Evolutionary conservation across 345 rosid species (phyloP), one percentile per base, ranked within the genome.

Genomic region (Reutealis trisperma): DNA sequence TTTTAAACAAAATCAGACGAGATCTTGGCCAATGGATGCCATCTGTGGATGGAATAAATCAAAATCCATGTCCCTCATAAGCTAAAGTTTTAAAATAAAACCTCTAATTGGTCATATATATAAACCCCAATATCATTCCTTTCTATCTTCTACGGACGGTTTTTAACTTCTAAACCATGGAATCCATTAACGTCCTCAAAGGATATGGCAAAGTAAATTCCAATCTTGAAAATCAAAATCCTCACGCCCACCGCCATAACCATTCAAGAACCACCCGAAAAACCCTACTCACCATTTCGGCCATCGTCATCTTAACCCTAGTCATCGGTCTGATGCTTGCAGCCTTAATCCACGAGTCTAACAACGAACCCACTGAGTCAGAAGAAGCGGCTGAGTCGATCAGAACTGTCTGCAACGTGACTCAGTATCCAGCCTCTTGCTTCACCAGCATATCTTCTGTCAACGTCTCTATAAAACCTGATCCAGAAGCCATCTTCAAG

Each of bases 161-260:
- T 27, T 22, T 9, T 3, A 49, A 49, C n/a, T n/a, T n/a, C n/a
- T n/a, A n/a, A n/a, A 24, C 6, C 60, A 92, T 94, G 98, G 93
- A 91, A 32, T 86, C 96, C 58, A 71, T 86, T 61, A 92, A 85
- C 51, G 44, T 76, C 67, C 65, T 87, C 78, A 91, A 85, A 81
- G 98, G 97, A 63, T 92, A 94, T 61, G 92, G 78, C 80, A 94
- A 85, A 80, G 88, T 94, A 25, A 71, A 66, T 67, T 84, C 78
- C 72, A 74, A 63, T 47, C 42, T 34, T n/a, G 92, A 85, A 81
- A 79, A 78, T 66, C 91, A 83, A 63, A 32, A 6, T 68, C 60
- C 1, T 72, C 83, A 14, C 82, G 76, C 41, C 41, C 24, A 47
- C 5, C 85, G 62, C 75, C 84, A 10, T 79, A 7, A 25, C 77